Evolutionary conservation across 2,329 filamentous ascomycete genomes (phyloP).

Genomic region (Knufia petricola): DNA sequence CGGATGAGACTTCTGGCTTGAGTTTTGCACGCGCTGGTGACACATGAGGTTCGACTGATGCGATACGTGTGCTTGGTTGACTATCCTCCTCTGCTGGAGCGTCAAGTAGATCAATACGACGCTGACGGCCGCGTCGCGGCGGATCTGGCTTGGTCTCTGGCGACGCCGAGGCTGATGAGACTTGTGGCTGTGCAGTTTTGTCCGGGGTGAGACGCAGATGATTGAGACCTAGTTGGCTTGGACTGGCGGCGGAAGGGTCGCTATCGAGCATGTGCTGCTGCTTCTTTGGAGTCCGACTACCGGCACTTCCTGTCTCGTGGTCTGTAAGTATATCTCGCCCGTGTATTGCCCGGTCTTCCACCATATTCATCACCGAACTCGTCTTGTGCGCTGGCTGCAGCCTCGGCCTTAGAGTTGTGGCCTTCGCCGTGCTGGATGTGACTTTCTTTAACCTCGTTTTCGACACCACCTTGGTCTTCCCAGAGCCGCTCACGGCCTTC

Average conservation of each 20-base stretch:
- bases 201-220: slow-evolving; percentile 18
- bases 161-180: neutral
- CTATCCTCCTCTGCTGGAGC: slow-evolving; percentile 7
- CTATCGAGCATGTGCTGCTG: slow-evolving; percentile 13
- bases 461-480: neutral
- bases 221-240: slow-evolving; percentile 17
- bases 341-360: no score
- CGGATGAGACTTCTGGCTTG: neutral
- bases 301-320: no score
- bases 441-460: neutral
- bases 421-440: neutral
- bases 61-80: neutral
- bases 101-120: slow-evolving; percentile 19
- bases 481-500: neutral
- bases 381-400: no score
- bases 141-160: neutral
- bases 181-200: neutral
- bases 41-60: neutral
- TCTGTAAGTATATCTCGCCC: no score
- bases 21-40: neutral
- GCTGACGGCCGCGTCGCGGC: slow-evolving; percentile 8
- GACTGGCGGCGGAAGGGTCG: slow-evolving; percentile 12
- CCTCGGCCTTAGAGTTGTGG: neutral
- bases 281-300: slow-evolving; percentile 16
- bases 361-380: no score